Evolutionary conservation across 208 protist genomes (phyloP), one percentile per base, ranked within the genome.

Genomic region (Acanthamoeba castellanii): DNA sequence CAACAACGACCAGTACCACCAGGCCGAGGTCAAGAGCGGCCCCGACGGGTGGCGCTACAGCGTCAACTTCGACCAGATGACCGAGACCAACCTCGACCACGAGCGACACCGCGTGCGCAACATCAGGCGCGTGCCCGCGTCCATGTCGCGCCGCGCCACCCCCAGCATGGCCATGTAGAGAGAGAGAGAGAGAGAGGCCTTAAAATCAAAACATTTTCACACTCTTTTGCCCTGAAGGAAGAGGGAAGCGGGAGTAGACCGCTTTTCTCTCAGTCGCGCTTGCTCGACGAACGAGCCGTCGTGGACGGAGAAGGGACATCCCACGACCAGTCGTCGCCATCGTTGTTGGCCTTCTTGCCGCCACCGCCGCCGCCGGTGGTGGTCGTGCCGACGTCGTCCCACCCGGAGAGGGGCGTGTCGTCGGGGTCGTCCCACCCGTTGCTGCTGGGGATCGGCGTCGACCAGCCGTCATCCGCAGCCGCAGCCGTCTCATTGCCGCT

Each of bases 241-340:
- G 37, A 0, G 1, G 37, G 37, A 37, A 37, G 37, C 37, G 0
- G 37, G 37, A 37, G 37, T 0, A 2, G 37, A 37, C 37, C 37
- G 37, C 37, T 37, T 37, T 37, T 55, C 50, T 11, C 25, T 66
- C 25, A 66, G 9, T 66, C 59, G 22, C 59, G 59, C 59, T 66
- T 66, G 18, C 59, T 18, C 13, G 59, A 27, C 13, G 59, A 66
- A 18, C 59, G 13, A 9, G 59, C 22, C 59, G 59, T 66, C 22
- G 59, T n/a, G 14, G 59, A 55, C 14, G 50, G 59, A 20, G 59
- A 66, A 20, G 59, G 59, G 14, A n/a, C 25, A 18, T 66, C 68
- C 76, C 76, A 85, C 30, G 76, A 85, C 76, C 76, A 85, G 76
- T 85, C 76, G 76, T 85, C 76, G 70, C 32, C 37, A 37, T 37